phyloP scores from a whole-genome alignment of 2,329 filamentous ascomycete genomes.

The Calonectria pseudoreteaudii region DNA sequence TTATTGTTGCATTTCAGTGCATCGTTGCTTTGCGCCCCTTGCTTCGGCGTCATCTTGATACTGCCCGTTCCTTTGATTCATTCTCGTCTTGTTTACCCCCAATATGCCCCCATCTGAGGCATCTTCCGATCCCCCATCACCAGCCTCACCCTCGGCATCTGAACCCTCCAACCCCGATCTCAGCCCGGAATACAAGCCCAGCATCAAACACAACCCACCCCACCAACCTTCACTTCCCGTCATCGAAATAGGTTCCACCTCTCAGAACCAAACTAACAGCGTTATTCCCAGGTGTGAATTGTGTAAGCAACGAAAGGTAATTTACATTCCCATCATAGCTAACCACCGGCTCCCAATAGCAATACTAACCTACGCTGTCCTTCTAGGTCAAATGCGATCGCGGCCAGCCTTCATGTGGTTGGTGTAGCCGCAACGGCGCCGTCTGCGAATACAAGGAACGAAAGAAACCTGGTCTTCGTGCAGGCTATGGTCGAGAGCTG shows the following conservation, averaged over 20 bases:
- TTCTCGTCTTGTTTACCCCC: not conserved
- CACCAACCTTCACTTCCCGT: conserved; percentile 32
- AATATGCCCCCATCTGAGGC: conserved; percentile 35
- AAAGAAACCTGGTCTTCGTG: conserved; percentile 74
- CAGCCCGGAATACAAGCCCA: conserved; percentile 24
- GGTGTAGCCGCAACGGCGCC: conserved; percentile 74
- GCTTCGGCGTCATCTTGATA: not conserved
- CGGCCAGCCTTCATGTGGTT: conserved; percentile 77
- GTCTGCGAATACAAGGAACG: conserved; percentile 76
- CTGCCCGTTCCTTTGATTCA: not conserved
- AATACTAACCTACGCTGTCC: conserved; percentile 24
- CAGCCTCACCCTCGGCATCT: conserved; percentile 25
- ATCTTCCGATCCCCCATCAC: conserved; percentile 29
- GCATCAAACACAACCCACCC: conserved; percentile 22
- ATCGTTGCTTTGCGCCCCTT: not conserved
- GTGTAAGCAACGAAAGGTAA: conserved; percentile 84
- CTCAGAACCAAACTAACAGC: conserved; percentile 50
- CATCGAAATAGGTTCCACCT: conserved; percentile 22
- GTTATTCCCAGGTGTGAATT: conserved; percentile 72
- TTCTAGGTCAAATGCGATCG: conserved; percentile 80
- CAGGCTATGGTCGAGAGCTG: conserved; percentile 78
- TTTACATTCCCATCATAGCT: not conserved
- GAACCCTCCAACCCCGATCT: conserved; percentile 11
- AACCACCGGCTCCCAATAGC: not conserved
- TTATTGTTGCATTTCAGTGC: conserved; percentile 16